Conservation (phyloP, 73 alveolate genomes). For the Tetrahymena thermophila region DNA sequence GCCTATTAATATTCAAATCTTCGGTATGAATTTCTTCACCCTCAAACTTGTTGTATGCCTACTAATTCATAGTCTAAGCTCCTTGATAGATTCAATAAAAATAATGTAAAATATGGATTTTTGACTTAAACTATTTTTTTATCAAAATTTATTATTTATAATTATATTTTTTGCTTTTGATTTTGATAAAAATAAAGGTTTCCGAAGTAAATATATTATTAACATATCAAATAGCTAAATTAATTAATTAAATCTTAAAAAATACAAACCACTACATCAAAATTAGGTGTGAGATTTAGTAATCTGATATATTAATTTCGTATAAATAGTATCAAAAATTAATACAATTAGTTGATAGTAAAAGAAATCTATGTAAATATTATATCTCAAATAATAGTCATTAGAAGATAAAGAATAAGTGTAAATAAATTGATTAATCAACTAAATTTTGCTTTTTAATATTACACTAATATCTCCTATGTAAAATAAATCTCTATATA, state of each 20-base stretch:
- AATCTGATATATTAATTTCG: not conserved
- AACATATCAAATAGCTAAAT: not conserved
- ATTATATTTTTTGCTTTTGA: not conserved
- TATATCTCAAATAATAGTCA: no score
- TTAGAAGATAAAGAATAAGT: not conserved
- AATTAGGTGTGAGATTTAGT: not conserved
- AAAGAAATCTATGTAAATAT: not conserved
- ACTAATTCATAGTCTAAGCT: not conserved
- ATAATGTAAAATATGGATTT: not conserved
- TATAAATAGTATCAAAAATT: not conserved
- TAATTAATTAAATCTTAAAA: not conserved
- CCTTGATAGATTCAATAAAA: not conserved
- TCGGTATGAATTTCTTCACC: not conserved
- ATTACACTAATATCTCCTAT: not conserved
- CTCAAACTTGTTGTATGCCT: not conserved
- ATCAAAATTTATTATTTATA: not conserved
- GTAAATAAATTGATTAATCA: not conserved
- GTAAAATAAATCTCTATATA: not conserved
- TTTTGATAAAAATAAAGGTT: not conserved
- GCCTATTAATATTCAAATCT: not conserved
- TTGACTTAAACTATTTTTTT: not conserved
- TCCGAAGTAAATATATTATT: not conserved
- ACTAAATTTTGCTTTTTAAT: no score
- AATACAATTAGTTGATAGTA: not conserved
- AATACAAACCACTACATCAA: not conserved